Base-by-base conservation (phyloP, 2,329 filamentous ascomycete genomes). In the Sclerotinia borealis region DNA sequence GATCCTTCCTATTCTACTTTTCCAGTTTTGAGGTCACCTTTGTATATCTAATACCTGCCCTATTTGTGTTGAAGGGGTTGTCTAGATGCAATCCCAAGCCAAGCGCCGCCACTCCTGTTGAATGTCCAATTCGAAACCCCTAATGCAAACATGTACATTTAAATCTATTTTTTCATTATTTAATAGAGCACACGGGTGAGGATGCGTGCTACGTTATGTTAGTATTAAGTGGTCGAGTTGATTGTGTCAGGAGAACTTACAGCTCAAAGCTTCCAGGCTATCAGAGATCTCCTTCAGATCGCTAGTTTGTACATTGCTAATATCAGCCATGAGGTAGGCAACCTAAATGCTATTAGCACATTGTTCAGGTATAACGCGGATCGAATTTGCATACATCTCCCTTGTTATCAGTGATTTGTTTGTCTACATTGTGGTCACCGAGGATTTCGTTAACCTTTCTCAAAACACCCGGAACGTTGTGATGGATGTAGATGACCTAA, bases 291-390 rank as follows among this genome's bases (percentile, higher is more conserved):
- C 87, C 78, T 91, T 93, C 75, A 98, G 92, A 73, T 96, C 89
- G 47, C 81, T 82, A 58, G 85, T 83, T 72, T 89, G 86, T 70
- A 98, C 92, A 67, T 90, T 86, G 79, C 92, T 96, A 72, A 99
- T 90, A 79, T 99, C 95, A 9, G 95, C 95, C 93, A 99, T 97
- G 67, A 99, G 81, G 76, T 99, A 99, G 25, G 95, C 95, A 68
- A 95, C 84, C 83, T 88, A 70, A 17, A 63, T 7, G 61, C 63
- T 15, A 55, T 75, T 59, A 75, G 69, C 43, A 51, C n/a, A 45
- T 34, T 22, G 31, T 8, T 22, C 36, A 36, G 17, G 36, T 37
- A 10, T 22, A 54, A 22, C 37, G 19, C 13, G 7, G 10, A 9
- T n/a, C 11, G n/a, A 10, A 19, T 45, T 70, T 37, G 22, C 83